Evolutionary conservation across 148 eudicot genomes (phyloP).

Genomic region (Vaccinium myrtillus): DNA sequence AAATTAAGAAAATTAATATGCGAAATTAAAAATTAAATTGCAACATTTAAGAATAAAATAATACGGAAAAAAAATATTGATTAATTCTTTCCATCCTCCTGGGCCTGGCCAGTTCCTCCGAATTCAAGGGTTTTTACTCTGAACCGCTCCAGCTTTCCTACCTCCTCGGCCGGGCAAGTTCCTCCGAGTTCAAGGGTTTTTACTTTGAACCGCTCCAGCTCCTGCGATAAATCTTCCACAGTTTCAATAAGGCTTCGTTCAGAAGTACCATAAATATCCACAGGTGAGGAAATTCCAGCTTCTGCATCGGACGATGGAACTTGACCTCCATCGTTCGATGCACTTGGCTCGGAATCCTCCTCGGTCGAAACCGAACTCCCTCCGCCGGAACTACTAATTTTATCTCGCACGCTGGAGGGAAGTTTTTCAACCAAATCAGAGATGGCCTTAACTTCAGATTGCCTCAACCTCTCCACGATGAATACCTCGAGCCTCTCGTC

Average conservation of each 20-base stretch:
- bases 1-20: no score
- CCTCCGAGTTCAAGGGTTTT: constrained; percentile 18
- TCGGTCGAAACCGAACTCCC: not conserved
- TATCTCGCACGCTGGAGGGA: not conserved
- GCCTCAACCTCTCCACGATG: constrained; percentile 12
- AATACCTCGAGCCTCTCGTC: not conserved
- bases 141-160: constrained; percentile 21
- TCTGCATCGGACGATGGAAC: not conserved
- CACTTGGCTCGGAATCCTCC: not conserved
- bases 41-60: no score
- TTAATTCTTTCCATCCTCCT: not conserved
- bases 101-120: not conserved
- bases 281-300: not conserved
- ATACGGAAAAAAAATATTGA: no score
- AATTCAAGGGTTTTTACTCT: constrained; percentile 22
- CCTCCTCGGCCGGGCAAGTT: not conserved
- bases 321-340: not conserved
- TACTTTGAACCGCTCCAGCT: constrained; percentile 28
- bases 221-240: constrained; percentile 22
- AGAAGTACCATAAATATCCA: not conserved
- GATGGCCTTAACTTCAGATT: not conserved
- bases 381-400: not conserved
- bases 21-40: no score
- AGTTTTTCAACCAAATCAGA: constrained; percentile 1
- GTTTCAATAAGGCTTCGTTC: constrained; percentile 16